These are phyloP conservation scores for Psidium guajava DNA, from an alignment of 345 rosid species.

Conservation along the genomic window DNA sequence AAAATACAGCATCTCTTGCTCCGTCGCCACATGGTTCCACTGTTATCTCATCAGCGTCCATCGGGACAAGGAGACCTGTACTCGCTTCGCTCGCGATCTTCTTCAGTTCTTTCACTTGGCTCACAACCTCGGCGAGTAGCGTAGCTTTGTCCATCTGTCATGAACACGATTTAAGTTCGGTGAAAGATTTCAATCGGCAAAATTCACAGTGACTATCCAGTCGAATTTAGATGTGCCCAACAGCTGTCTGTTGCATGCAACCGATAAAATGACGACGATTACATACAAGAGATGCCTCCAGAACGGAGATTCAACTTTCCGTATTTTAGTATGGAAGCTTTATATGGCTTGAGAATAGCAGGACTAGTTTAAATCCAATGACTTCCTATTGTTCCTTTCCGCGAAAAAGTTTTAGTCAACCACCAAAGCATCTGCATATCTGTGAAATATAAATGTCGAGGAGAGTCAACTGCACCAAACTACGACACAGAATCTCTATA, in stretches of 20 bases:
- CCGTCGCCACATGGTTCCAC: conserved; percentile 20
- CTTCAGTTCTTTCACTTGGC: conserved; percentile 43
- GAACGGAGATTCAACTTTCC: neutral
- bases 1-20: conserved; percentile 3
- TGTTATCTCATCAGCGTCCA: conserved; percentile 43
- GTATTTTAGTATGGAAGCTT: neutral
- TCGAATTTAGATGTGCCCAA: neutral
- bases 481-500: neutral
- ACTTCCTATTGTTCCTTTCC: neutral
- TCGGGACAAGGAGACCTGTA: conserved; percentile 38
- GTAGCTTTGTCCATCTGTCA: conserved; percentile 70
- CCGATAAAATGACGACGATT: too few species aligned
- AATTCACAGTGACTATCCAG: neutral
- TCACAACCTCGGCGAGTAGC: conserved; percentile 54
- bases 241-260: neutral
- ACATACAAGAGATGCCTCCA: too few species aligned
- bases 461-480: neutral
- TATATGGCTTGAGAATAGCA: neutral
- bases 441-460: neutral
- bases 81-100: conserved; percentile 29
- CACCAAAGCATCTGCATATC: neutral
- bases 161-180: neutral
- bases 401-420: neutral
- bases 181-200: neutral
- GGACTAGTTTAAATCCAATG: neutral